Conservation (phyloP, 1,139 yeast genomes). For the Magnusiomyces tetraspermus region DNA sequence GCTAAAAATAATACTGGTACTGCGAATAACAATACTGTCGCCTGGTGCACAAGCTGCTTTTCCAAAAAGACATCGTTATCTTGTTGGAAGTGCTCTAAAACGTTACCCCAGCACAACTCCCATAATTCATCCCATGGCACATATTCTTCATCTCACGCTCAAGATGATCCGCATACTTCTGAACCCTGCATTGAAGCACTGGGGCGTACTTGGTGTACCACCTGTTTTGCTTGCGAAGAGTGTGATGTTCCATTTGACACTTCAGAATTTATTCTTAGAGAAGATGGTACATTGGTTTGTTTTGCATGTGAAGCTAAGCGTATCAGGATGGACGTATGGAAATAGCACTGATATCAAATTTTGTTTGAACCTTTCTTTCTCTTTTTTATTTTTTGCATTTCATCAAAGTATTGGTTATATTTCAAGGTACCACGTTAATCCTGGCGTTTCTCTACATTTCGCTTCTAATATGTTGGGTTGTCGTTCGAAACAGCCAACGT, state of each 20-base stretch:
- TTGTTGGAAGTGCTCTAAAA: slow-evolving; percentile 29
- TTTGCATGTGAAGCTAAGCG: slow-evolving; percentile 23
- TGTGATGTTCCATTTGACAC: slow-evolving; percentile 26
- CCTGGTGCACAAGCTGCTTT: slow-evolving; percentile 28
- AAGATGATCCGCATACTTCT: neutral
- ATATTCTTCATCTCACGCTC: too few species aligned
- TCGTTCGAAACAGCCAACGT: too few species aligned
- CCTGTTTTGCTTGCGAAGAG: slow-evolving; percentile 30
- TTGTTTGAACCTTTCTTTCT: neutral
- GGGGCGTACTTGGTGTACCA: slow-evolving; percentile 29
- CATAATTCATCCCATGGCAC: neutral
- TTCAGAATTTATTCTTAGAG: slow-evolving; percentile 28
- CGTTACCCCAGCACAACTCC: neutral
- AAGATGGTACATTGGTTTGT: slow-evolving; percentile 30
- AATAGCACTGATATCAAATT: too few species aligned
- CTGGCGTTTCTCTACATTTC: too few species aligned
- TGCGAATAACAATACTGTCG: slow-evolving; percentile 2
- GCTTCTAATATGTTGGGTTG: too few species aligned
- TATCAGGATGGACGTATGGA: neutral
- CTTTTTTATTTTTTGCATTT: neutral
- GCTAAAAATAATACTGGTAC: neutral
- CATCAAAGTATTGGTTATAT: neutral
- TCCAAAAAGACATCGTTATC: slow-evolving; percentile 24
- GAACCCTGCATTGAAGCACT: slow-evolving; percentile 25
- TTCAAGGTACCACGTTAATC: too few species aligned